Conservation (phyloP, 768 basidiomycete genomes). For the Trametes cubensis region DNA sequence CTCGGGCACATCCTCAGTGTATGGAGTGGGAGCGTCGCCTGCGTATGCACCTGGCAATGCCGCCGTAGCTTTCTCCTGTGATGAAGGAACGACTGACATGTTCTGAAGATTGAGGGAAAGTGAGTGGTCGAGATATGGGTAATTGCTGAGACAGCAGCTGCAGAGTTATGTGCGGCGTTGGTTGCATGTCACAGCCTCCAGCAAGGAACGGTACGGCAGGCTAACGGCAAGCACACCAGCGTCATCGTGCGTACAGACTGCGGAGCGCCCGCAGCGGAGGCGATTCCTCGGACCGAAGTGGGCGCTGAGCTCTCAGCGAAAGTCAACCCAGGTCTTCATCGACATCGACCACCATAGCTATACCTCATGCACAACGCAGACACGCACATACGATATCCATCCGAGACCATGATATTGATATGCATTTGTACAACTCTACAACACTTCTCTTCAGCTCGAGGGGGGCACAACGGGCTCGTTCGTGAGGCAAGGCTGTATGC, state of each 20-base stretch:
- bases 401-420: conserved; percentile 16
- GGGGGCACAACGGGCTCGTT: conserved; percentile 7
- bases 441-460: conserved; percentile 29
- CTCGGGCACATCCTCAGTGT: conserved; percentile 43
- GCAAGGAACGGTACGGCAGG: no score
- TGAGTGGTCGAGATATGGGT: background rate
- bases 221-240: background rate
- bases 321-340: background rate
- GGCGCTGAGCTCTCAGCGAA: no score
- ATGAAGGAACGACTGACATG: background rate
- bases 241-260: background rate
- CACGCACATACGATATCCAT: background rate
- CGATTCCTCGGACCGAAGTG: background rate
- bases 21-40: conserved; percentile 16
- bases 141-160: background rate
- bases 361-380: no score
- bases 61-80: background rate
- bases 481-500: conserved; percentile 10
- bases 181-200: no score
- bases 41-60: conserved; percentile 11
- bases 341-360: no score
- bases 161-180: no score
- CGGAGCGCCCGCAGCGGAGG: background rate
- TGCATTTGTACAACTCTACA: conserved; percentile 30
- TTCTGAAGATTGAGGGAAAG: background rate